Evolutionary conservation across 2,329 filamentous ascomycete genomes (phyloP).

Genomic region (Xenoacremonium recifei): DNA sequence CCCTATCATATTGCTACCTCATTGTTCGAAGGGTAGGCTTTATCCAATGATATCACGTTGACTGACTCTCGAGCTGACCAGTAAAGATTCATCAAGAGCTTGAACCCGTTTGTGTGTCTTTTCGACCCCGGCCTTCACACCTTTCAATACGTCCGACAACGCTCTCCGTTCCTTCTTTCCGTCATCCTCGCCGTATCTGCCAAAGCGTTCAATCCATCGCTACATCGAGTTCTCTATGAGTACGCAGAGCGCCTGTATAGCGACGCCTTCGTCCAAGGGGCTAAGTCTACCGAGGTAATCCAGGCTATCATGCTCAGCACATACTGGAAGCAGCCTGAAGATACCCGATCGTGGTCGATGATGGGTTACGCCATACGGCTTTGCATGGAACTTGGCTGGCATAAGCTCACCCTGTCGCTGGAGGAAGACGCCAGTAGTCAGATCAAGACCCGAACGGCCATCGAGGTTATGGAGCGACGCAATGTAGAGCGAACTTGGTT

Average conservation of each 20-base stretch:
- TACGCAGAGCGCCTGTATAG: constrained; percentile 28
- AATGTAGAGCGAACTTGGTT: constrained; percentile 38
- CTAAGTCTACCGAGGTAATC: constrained; percentile 36
- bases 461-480: constrained; percentile 18
- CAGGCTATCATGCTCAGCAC: constrained; percentile 38
- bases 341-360: constrained; percentile 38
- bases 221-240: constrained; percentile 21
- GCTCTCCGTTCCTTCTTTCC: constrained; percentile 36
- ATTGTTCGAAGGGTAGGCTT: constrained; percentile 6
- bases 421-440: too few relatives aligned
- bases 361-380: constrained; percentile 40
- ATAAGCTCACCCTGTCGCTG: constrained; percentile 24
- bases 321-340: constrained; percentile 42
- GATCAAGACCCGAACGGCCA: background rate
- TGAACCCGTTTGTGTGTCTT: constrained; percentile 40
- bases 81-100: constrained; percentile 32
- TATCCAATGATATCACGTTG: too few relatives aligned
- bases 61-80: too few relatives aligned
- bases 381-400: constrained; percentile 38
- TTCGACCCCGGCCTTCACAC: constrained; percentile 38
- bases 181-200: constrained; percentile 31
- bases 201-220: constrained; percentile 34
- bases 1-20: constrained; percentile 5
- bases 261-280: constrained; percentile 29
- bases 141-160: constrained; percentile 31